These are phyloP conservation scores for Dryadomyces quercivorus DNA, from an alignment of 2,329 filamentous ascomycete genomes.

Conservation along the genomic window DNA sequence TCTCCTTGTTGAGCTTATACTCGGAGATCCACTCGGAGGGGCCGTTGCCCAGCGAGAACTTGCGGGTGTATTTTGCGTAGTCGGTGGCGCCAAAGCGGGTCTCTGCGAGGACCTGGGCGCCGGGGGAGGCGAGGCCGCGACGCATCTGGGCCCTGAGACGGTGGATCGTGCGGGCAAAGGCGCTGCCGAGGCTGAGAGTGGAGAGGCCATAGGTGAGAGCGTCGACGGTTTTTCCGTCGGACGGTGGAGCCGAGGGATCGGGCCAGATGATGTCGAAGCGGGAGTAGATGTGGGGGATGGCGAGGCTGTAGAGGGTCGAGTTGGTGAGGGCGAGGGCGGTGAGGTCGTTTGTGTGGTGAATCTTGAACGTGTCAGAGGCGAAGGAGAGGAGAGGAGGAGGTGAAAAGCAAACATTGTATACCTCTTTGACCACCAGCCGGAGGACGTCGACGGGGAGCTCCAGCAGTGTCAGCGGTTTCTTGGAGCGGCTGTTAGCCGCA, in stretches of 20 bases:
- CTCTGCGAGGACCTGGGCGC: constrained; percentile 8
- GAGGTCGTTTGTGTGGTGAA: constrained; percentile 72
- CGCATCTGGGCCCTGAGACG: constrained; percentile 17
- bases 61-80: constrained; percentile 67
- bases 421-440: constrained; percentile 69
- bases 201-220: constrained; percentile 72
- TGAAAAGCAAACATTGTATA: constrained; percentile 15
- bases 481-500: constrained; percentile 44
- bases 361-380: constrained; percentile 35
- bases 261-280: constrained; percentile 86
- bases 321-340: constrained; percentile 67
- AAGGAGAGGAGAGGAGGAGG: neutral
- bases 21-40: constrained; percentile 67
- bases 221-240: constrained; percentile 63
- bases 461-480: constrained; percentile 50
- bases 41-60: constrained; percentile 77
- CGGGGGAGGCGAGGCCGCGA: neutral
- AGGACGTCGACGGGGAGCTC: constrained; percentile 70
- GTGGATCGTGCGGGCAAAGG: constrained; percentile 27
- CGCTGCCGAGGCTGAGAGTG: constrained; percentile 59
- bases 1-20: constrained; percentile 71
- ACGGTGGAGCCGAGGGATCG: constrained; percentile 50
- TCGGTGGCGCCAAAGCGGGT: constrained; percentile 38
- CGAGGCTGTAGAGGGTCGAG: constrained; percentile 62
- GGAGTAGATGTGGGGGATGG: constrained; percentile 70